These are phyloP conservation scores for Lentinula edodes DNA, from an alignment of 768 basidiomycete genomes.

Conservation along the genomic window DNA sequence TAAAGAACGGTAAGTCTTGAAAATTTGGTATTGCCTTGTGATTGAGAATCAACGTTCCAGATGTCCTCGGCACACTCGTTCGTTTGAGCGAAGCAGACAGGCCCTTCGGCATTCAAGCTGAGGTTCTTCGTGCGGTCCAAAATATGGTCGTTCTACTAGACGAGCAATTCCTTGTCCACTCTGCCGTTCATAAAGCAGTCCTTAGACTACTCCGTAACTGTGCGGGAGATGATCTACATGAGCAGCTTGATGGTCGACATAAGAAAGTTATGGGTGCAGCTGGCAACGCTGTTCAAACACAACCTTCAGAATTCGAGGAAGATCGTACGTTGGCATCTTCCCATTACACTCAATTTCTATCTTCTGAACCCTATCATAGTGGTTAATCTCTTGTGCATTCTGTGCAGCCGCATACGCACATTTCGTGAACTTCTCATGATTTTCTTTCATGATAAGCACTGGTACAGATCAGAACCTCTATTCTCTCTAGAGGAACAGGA, in stretches of 20 bases:
- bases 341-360: not conserved
- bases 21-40: not conserved
- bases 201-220: constrained; percentile 80
- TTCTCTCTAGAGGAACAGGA: constrained; percentile 75
- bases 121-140: constrained; percentile 80
- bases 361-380: constrained; percentile 37
- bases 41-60: constrained; percentile 28
- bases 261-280: constrained; percentile 82
- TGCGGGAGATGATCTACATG: constrained; percentile 88
- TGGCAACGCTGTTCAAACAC: constrained; percentile 54
- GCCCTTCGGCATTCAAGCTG: constrained; percentile 86
- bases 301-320: constrained; percentile 86
- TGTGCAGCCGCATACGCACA: constrained; percentile 89
- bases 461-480: constrained; percentile 72
- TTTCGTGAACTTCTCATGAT: constrained; percentile 90
- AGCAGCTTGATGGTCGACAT: constrained; percentile 70
- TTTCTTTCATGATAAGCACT: constrained; percentile 94
- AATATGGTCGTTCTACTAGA: constrained; percentile 91
- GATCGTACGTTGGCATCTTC: constrained; percentile 56
- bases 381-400: constrained; percentile 85
- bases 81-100: constrained; percentile 80
- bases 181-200: constrained; percentile 84
- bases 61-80: constrained; percentile 81
- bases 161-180: constrained; percentile 90
- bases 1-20: constrained; percentile 68